Evolutionary conservation across 2,329 filamentous ascomycete genomes (phyloP).

Genomic region (Ascocoryne sarcoides): DNA sequence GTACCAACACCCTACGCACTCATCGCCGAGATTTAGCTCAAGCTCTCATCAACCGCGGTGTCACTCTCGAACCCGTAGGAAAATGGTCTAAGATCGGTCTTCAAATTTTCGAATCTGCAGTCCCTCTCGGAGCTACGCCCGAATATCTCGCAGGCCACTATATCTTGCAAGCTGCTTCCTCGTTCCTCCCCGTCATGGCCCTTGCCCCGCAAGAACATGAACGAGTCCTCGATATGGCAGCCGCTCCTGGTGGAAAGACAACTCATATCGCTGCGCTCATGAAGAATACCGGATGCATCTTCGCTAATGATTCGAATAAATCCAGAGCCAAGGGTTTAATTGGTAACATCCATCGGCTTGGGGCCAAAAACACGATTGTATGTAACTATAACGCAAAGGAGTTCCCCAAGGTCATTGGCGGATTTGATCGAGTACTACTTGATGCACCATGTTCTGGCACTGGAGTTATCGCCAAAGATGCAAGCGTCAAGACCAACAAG

Average conservation of each 20-base stretch:
- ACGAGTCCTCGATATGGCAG: slow-evolving; percentile 84
- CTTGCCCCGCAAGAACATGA: slow-evolving; percentile 89
- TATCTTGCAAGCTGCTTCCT: slow-evolving; percentile 92
- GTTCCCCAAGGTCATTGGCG: slow-evolving; percentile 89
- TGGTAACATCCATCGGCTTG: slow-evolving; percentile 92
- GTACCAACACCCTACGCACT: slow-evolving; percentile 86
- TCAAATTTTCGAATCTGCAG: slow-evolving; percentile 86
- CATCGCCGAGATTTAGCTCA: slow-evolving; percentile 76
- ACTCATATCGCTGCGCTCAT: slow-evolving; percentile 94
- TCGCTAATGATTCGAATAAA: slow-evolving; percentile 96
- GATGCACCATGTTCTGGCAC: slow-evolving; percentile 96
- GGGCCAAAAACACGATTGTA: slow-evolving; percentile 87
- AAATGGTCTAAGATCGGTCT: slow-evolving; percentile 99
- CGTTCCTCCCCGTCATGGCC: slow-evolving; percentile 96
- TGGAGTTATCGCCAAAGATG: slow-evolving; percentile 94
- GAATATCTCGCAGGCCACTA: slow-evolving; percentile 98
- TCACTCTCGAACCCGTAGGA: slow-evolving; percentile 90
- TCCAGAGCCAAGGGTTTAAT: slow-evolving; percentile 91
- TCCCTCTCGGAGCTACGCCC: slow-evolving; percentile 77
- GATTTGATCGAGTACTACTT: slow-evolving; percentile 88
- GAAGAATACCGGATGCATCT: slow-evolving; percentile 92
- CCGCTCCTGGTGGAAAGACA: slow-evolving; percentile 91
- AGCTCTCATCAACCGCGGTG: slow-evolving; percentile 88
- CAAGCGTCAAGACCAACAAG: slow-evolving; percentile 97
- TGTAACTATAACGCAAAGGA: slow-evolving; percentile 92